A percentile compares a stretch with the other conserved stretches of the same genome.
These are phyloP conservation scores for Orbilia quercus DNA, from an alignment of 2,329 filamentous ascomycete species.

Conservation along the genomic window DNA sequence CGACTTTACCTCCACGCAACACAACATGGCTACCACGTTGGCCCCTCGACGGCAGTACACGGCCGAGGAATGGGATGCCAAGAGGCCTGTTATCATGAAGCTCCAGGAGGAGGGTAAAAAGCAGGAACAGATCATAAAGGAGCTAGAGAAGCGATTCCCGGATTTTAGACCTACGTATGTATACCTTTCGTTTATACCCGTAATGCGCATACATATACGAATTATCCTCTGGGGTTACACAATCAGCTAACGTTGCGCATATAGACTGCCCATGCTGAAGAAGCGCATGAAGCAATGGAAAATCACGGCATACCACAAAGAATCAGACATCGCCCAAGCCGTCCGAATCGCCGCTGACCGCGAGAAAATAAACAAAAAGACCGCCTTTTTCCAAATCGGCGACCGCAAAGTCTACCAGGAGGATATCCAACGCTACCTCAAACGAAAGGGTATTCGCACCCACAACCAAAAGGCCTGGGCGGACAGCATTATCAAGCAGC, in stretches of 20 bases:
- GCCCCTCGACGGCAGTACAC: conserved; percentile 31
- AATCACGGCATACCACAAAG: conserved; percentile 42
- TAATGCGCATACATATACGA: background rate
- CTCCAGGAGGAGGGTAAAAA: conserved; percentile 30
- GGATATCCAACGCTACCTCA: conserved; percentile 31
- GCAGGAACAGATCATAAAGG: conserved; percentile 33
- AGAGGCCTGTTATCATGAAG: conserved; percentile 29
- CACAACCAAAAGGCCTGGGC: conserved; percentile 37
- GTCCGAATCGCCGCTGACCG: conserved; percentile 45
- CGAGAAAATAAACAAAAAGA: conserved; percentile 39
- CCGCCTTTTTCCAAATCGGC: conserved; percentile 33
- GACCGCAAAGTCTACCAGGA: conserved; percentile 31
- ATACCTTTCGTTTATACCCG: background rate
- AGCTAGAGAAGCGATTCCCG: conserved; percentile 38
- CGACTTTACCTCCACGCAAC: conserved; percentile 15
- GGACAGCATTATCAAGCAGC: conserved; percentile 25
- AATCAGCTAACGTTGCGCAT: conserved; percentile 4
- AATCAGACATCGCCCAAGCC: conserved; percentile 39
- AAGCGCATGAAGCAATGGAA: conserved; percentile 45
- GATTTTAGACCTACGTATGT: conserved; percentile 46
- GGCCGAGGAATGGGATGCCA: conserved; percentile 35
- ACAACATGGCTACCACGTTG: conserved; percentile 11
- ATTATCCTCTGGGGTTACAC: background rate
- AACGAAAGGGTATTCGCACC: conserved; percentile 35
- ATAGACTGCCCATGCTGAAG: conserved; percentile 44